Evolutionary conservation across 192 early-diverging fungal genomes (phyloP), one percentile per base, ranked within the genome.

Genomic region (Hyaloraphidium curvatum): DNA sequence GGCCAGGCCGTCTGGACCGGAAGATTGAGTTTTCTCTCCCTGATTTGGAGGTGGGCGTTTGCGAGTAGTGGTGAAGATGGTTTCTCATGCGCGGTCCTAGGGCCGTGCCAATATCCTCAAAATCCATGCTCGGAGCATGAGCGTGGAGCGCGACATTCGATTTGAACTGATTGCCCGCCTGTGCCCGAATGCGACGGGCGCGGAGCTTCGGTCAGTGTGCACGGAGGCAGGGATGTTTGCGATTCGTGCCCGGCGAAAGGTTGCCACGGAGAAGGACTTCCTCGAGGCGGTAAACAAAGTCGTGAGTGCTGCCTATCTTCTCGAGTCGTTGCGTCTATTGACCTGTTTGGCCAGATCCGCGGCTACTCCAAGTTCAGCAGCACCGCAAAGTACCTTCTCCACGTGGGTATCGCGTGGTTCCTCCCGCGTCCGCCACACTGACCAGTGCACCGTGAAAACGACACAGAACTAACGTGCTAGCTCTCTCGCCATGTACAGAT

Each of bases 171-270:
- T 99, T 71, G 93, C 93, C 1, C 77, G 96, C 3, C 72, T 99
- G 56, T 99, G 96, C 61, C 96, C 96, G 31, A 99, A 99, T 68
- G 86, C 89, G 55, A 99, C 96, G 0, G 94, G 94, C 54, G 95
- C 95, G 17, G 95, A 99, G 70, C 71, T 99, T 52, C 81, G 95
- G 55, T 86, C 83, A 65, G 95, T 99, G 51, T 99, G 95, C 72
- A 99, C 95, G 27, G 95, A 99, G 69, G 92, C 95, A 4, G 95
- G 95, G 54, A 99, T 99, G 95, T 99, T 89, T 78, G 95, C 95
- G 1, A 99, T 99, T 58, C 77, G 95, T 11, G 84, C 89, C 51
- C 77, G 95, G 64, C 81, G 92, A 78, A 97, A 97, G 83, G 79
- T 96, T 16, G 93, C 96, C 17, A 96, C 90, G 21, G 96, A 99